Percentiles rank a stretch among this genome's conserved stretches.
Conservation (phyloP, 1,139 yeast species). For the Kurtzmaniella quercitrusa region DNA sequence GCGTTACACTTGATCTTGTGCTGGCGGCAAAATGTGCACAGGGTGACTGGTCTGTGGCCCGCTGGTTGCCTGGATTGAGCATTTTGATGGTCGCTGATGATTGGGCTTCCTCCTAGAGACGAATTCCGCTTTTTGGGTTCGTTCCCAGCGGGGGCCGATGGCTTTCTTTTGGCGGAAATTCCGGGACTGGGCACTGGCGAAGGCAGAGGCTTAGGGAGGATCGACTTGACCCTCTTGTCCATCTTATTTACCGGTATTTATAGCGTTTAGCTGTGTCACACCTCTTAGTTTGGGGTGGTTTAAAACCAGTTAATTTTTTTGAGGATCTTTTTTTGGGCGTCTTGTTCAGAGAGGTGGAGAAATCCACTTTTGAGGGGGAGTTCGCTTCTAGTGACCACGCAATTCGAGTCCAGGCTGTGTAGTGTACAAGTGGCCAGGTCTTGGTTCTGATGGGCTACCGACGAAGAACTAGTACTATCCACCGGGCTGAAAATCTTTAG, state of each 20-base stretch:
- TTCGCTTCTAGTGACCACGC: too few species aligned
- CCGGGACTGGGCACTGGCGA: slow-evolving; percentile 10
- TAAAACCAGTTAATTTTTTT: not conserved
- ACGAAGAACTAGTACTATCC: not conserved
- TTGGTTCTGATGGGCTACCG: too few species aligned
- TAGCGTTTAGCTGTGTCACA: not conserved
- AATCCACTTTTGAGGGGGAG: too few species aligned
- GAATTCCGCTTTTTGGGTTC: slow-evolving; percentile 5
- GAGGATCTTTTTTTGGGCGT: too few species aligned
- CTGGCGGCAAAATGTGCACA: slow-evolving; percentile 92
- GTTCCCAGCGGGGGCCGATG: not conserved
- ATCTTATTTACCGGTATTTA: slow-evolving; percentile 11
- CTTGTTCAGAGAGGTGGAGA: too few species aligned
- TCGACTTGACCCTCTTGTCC: slow-evolving; percentile 38
- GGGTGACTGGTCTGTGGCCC: slow-evolving; percentile 79
- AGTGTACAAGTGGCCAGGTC: too few species aligned
- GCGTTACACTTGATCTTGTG: slow-evolving; percentile 95
- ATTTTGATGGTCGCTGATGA: slow-evolving; percentile 3
- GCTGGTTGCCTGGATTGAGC: slow-evolving; percentile 21
- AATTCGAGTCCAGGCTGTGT: too few species aligned
- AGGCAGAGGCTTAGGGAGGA: slow-evolving; percentile 26
- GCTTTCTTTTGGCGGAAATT: not conserved
- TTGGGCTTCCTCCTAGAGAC: slow-evolving; percentile 9
- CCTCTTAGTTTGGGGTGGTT: not conserved
- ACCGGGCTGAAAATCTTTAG: not conserved